These are phyloP conservation scores for Globisporangium uncinulatum DNA, from an alignment of 352 stramenopile species.

Conservation along the genomic window DNA sequence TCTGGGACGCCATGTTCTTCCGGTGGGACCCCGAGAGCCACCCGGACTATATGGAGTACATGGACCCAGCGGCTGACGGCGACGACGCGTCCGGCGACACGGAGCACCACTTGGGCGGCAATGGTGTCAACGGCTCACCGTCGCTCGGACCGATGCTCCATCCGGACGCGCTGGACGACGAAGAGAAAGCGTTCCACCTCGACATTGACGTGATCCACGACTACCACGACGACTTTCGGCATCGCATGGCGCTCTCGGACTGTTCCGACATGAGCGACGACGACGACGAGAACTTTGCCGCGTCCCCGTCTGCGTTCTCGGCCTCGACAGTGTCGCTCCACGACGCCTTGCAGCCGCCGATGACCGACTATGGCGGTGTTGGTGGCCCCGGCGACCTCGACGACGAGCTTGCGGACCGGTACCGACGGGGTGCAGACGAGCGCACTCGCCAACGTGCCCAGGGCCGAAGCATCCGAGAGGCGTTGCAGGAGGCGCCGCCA, in stretches of 20 bases:
- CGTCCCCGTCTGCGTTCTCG: conserved; percentile 24
- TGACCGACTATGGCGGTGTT: conserved; percentile 22
- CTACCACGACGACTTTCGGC: conserved; percentile 62
- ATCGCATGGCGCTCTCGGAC: conserved; percentile 56
- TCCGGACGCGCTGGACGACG: conserved; percentile 29
- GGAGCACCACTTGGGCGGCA: conserved; percentile 5
- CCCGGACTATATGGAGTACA: conserved; percentile 84
- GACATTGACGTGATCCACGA: conserved; percentile 83
- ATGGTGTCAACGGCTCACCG: conserved; percentile 14
- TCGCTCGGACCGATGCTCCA: conserved; percentile 35
- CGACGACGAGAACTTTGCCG: conserved; percentile 52
- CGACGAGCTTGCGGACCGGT: conserved; percentile 42
- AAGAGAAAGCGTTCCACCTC: conserved; percentile 61
- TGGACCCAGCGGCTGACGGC: conserved; percentile 47
- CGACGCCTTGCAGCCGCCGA: conserved; percentile 19
- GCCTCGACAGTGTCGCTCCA: conserved; percentile 20
- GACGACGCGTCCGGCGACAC: conserved; percentile 27
- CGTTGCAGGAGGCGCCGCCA: conserved; percentile 65
- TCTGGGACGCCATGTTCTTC: conserved; percentile 84
- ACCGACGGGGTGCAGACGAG: conserved; percentile 57
- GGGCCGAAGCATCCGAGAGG: conserved; percentile 71
- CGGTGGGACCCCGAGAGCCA: conserved; percentile 75
- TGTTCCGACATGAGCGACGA: conserved; percentile 83
- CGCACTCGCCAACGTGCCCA: conserved; percentile 74
- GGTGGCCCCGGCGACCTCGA: conserved; percentile 25